A percentile compares a stretch with the other conserved stretches of the same genome.
Evolutionary conservation across 805 yeast genomes (phyloP).

Genomic region (Lachancea quebecensis): DNA sequence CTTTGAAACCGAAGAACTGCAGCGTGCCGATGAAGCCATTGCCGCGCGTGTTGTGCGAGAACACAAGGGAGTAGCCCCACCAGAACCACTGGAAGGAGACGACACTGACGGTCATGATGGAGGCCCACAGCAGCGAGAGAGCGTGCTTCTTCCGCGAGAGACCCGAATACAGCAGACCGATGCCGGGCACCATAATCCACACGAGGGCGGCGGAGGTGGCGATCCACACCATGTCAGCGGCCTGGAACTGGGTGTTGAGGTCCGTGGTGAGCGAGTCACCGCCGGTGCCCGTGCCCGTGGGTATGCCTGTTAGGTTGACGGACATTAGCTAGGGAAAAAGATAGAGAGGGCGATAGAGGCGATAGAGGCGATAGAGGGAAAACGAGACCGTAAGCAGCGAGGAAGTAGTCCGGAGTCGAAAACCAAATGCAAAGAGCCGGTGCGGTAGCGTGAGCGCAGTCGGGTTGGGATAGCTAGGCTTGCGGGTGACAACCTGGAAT

Average conservation of each 20-base stretch:
- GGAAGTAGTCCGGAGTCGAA: no score
- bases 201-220: conserved; percentile 73
- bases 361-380: no score
- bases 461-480: no score
- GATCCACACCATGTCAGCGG: conserved; percentile 81
- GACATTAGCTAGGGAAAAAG: no score
- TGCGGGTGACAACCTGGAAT: no score
- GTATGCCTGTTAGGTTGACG: conserved; percentile 33
- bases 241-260: conserved; percentile 61
- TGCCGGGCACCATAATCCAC: conserved; percentile 95
- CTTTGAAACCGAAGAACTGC: conserved; percentile 70
- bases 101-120: conserved; percentile 79
- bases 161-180: conserved; percentile 90
- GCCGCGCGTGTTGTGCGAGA: conserved; percentile 56
- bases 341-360: no score
- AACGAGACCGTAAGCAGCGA: no score
- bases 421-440: no score
- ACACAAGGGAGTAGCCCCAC: conserved; percentile 93
- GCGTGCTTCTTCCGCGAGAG: conserved; percentile 93
- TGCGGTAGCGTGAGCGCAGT: no score
- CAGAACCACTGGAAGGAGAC: conserved; percentile 94
- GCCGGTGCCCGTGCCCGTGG: conserved; percentile 63
- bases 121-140: conserved; percentile 88
- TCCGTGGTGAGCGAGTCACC: conserved; percentile 72
- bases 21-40: conserved; percentile 75